phyloP scores from a whole-genome alignment of 1,284 basidiomycete genomes.

The Malassezia yamatoensis region DNA sequence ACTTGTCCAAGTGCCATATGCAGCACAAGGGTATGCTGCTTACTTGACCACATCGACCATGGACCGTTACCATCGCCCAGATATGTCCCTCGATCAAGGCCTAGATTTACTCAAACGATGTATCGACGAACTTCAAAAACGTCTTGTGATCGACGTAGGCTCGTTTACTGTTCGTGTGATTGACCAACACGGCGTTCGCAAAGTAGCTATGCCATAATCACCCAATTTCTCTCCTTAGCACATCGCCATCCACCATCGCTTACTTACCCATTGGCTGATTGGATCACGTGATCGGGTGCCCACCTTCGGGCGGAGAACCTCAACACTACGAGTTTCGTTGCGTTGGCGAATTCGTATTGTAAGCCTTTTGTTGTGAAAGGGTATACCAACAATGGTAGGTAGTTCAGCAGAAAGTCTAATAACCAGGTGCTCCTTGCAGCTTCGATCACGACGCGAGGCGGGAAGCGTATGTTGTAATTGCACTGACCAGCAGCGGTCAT shows the following conservation, averaged over 20 bases:
- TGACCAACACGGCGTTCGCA: conserved; percentile 75
- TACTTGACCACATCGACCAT: conserved; percentile 86
- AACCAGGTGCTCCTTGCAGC: conserved; percentile 78
- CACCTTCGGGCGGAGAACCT: no score
- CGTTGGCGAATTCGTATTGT: no score
- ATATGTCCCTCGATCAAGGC: conserved; percentile 71
- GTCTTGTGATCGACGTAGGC: conserved; percentile 61
- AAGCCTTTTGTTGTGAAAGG: neutral
- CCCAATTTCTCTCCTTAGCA: neutral
- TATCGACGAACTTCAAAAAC: conserved; percentile 74
- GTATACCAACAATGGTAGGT: conserved; percentile 12
- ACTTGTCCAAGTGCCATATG: conserved; percentile 76
- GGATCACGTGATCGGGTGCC: neutral
- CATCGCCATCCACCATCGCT: neutral
- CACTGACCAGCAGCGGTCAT: conserved; percentile 62
- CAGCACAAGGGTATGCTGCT: conserved; percentile 85
- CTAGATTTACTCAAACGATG: conserved; percentile 72
- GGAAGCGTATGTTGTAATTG: conserved; percentile 60
- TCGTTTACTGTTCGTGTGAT: conserved; percentile 81
- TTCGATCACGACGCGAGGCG: conserved; percentile 84
- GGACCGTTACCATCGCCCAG: conserved; percentile 68
- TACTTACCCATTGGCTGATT: no score
- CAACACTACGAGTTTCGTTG: no score
- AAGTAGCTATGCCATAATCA: conserved; percentile 57
- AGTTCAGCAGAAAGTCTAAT: neutral